Evolutionary conservation across 2,329 filamentous ascomycete species (phyloP).

Genomic region (Fulvia fulva): DNA sequence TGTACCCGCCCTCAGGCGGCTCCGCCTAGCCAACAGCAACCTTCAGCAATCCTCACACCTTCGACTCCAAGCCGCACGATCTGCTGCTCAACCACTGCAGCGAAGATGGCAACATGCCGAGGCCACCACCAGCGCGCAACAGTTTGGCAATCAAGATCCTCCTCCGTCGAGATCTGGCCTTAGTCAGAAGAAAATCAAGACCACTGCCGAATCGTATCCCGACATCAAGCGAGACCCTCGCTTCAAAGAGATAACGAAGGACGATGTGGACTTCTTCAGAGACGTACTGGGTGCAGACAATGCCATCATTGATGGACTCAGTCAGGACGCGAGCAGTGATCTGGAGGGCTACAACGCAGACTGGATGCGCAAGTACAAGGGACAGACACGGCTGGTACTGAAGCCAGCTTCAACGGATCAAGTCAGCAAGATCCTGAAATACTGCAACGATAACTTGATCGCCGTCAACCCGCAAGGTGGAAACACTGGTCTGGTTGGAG

Average conservation of each 20-base stretch:
- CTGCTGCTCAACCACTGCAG: constrained; percentile 21
- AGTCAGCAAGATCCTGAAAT: constrained; percentile 84
- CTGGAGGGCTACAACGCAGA: constrained; percentile 91
- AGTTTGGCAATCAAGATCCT: constrained; percentile 25
- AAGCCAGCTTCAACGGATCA: constrained; percentile 81
- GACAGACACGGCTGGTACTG: constrained; percentile 80
- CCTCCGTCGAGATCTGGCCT: constrained; percentile 25
- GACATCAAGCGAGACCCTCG: constrained; percentile 72
- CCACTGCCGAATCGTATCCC: constrained; percentile 83
- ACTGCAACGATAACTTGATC: constrained; percentile 89
- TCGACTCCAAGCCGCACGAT: constrained; percentile 14
- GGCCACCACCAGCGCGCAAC: constrained; percentile 30
- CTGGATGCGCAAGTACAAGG: constrained; percentile 99
- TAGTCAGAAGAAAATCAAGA: constrained; percentile 54
- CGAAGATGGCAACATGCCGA: constrained; percentile 30
- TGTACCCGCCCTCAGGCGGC: constrained; percentile 29
- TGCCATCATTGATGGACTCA: constrained; percentile 80
- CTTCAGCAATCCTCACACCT: constrained; percentile 29
- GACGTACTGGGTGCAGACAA: constrained; percentile 72
- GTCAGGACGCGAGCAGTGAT: constrained; percentile 69
- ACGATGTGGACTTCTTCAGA: constrained; percentile 81
- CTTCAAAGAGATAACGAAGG: constrained; percentile 67
- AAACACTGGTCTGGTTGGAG: constrained; percentile 93
- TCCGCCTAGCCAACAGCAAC: constrained; percentile 30
- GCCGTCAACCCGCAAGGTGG: constrained; percentile 96